Conservation (phyloP, 2,329 filamentous ascomycete species). For the Aspergillus sergii region DNA sequence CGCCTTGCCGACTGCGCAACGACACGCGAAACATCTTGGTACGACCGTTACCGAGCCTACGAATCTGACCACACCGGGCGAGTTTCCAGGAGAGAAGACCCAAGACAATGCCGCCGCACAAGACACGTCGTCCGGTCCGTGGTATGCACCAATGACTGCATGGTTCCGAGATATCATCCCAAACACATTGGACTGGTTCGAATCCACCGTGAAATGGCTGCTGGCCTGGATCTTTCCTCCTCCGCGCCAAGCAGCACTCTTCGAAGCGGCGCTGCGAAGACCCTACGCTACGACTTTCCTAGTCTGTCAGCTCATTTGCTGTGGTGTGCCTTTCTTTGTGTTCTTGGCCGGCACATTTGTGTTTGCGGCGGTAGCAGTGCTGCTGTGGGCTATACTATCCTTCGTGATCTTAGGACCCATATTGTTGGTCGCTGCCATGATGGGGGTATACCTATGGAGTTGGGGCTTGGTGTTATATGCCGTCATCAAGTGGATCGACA, state of each 20-base stretch:
- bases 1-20: not conserved
- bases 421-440: conserved; percentile 8
- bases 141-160: not conserved
- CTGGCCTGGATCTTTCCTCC: not conserved
- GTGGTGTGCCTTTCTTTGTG: conserved; percentile 36
- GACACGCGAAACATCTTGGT: not conserved
- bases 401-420: conserved; percentile 35
- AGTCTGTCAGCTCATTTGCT: conserved; percentile 32
- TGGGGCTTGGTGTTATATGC: not conserved
- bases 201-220: not conserved
- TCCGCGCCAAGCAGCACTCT: not conserved
- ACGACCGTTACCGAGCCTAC: not conserved
- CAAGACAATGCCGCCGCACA: not conserved
- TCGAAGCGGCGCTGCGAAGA: not conserved
- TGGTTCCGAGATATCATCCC: not conserved
- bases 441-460: not conserved
- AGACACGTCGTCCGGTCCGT: not conserved
- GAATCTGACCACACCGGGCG: not conserved
- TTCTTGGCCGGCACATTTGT: conserved; percentile 36
- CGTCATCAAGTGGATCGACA: not conserved
- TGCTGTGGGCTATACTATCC: conserved; percentile 35
- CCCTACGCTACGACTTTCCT: not conserved
- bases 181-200: not conserved
- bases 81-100: not conserved
- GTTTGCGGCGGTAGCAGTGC: conserved; percentile 34